Conservation (phyloP, 106 monocot species). For the Phalaenopsis aphrodite region DNA sequence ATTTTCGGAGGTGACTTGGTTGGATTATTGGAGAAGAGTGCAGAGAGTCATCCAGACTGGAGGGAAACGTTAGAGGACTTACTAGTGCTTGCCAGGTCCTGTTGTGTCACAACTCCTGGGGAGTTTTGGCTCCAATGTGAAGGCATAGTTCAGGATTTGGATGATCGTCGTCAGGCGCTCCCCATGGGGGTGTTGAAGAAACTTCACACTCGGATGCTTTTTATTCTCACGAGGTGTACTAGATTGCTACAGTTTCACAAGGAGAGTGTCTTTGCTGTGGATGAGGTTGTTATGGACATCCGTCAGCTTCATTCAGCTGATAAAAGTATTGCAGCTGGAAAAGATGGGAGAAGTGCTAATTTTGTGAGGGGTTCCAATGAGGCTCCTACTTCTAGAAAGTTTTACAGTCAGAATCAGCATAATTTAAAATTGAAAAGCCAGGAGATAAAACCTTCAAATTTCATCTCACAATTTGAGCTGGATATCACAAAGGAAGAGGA, state of each 20-base stretch:
- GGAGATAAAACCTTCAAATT: constrained; percentile 65
- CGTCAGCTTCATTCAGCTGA: constrained; percentile 48
- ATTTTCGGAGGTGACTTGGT: constrained; percentile 82
- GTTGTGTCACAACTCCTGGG: constrained; percentile 70
- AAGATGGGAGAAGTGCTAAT: constrained; percentile 26
- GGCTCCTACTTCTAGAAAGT: constrained; percentile 56
- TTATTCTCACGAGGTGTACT: constrained; percentile 92
- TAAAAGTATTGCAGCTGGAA: constrained; percentile 19
- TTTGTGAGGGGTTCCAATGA: constrained; percentile 27
- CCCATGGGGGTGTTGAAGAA: constrained; percentile 87
- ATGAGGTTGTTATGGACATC: constrained; percentile 50
- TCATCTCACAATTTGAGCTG: constrained; percentile 37
- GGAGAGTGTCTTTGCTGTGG: constrained; percentile 76
- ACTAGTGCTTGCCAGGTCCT: constrained; percentile 70
- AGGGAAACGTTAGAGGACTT: constrained; percentile 84
- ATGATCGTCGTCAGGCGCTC: constrained; percentile 81
- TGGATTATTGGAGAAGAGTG: constrained; percentile 83
- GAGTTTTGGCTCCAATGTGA: constrained; percentile 98
- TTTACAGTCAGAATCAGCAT: constrained; percentile 86
- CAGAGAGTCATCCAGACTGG: constrained; percentile 84
- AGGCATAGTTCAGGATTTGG: constrained; percentile 93
- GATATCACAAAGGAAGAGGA: constrained; percentile 27
- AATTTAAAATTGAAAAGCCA: constrained; percentile 92
- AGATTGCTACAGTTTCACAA: constrained; percentile 90
- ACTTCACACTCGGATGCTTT: constrained; percentile 88